These are phyloP conservation scores for Musa acuminata DNA, from an alignment of 176 grass and related monocot genomes.

Conservation along the genomic window DNA sequence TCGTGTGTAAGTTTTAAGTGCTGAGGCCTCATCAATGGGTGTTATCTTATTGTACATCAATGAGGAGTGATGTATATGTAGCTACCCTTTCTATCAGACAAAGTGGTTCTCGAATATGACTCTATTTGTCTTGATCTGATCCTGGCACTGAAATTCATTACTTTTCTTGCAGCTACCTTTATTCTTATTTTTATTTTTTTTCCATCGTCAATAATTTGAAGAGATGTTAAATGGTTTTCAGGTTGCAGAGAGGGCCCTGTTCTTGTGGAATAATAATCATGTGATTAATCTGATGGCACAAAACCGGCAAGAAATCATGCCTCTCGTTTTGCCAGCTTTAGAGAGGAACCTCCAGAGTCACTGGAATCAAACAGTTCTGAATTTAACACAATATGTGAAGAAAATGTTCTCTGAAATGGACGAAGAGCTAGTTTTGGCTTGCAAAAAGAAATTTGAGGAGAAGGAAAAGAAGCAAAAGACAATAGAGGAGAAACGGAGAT, in stretches of 20 bases:
- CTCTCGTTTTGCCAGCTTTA: conserved; percentile 69
- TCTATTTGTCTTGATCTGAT: too few relatives aligned
- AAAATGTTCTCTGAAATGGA: conserved; percentile 93
- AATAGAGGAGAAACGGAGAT: conserved; percentile 43
- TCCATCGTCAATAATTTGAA: too few relatives aligned
- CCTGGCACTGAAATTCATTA: too few relatives aligned
- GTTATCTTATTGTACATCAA: too few relatives aligned
- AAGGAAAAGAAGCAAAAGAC: conserved; percentile 61
- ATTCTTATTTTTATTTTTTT: too few relatives aligned
- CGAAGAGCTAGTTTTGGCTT: conserved; percentile 54
- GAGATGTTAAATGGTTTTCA: conserved; percentile 18
- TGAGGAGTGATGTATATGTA: too few relatives aligned
- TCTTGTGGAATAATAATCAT: conserved; percentile 90
- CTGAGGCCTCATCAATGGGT: too few relatives aligned
- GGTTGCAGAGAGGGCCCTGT: conserved; percentile 90
- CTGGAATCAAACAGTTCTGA: conserved; percentile 89
- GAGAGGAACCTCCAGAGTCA: conserved; percentile 69
- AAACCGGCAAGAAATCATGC: conserved; percentile 69
- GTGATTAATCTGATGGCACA: conserved; percentile 75
- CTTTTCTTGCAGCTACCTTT: too few relatives aligned
- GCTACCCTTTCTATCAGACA: too few relatives aligned
- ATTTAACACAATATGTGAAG: conserved; percentile 67
- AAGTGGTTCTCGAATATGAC: too few relatives aligned
- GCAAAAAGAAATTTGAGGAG: conserved; percentile 56
- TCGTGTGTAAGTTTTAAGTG: too few relatives aligned